These are phyloP conservation scores for Penicillium egyptiacum DNA, from an alignment of 495 filamentous ascomycete genomes.

Conservation along the genomic window DNA sequence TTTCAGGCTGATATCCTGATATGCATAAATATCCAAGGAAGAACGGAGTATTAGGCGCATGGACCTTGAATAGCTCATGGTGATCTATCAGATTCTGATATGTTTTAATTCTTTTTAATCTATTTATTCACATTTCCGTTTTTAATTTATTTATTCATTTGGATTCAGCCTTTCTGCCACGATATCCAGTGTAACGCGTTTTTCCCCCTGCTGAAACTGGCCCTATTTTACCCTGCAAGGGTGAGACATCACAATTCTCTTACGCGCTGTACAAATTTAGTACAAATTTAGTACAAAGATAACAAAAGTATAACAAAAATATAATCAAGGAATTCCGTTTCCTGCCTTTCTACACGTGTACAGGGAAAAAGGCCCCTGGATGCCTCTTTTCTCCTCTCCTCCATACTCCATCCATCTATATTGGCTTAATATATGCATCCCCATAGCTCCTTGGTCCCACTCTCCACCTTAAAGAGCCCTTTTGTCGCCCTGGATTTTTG, in stretches of 20 bases:
- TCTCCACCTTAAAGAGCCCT: conserved; percentile 22
- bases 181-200: conserved; percentile 14
- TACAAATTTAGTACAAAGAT: background rate
- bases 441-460: conserved; percentile 22
- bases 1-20: background rate
- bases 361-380: conserved; percentile 14
- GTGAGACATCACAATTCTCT: conserved; percentile 16
- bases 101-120: background rate
- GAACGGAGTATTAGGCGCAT: conserved; percentile 25
- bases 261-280: background rate
- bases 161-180: conserved; percentile 6
- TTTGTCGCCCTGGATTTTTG: conserved; percentile 9
- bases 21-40: background rate
- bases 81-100: conserved; percentile 34
- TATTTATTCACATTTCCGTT: conserved; percentile 4
- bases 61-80: conserved; percentile 33
- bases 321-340: too few relatives aligned
- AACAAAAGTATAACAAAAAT: too few relatives aligned
- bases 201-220: conserved; percentile 23
- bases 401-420: conserved; percentile 5
- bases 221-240: conserved; percentile 24
- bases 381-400: conserved; percentile 14
- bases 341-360: conserved; percentile 24
- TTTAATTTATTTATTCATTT: conserved; percentile 4
- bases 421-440: conserved; percentile 22